Evolutionary conservation across 129 eudicot genomes (phyloP).

Genomic region (Daucus carota): DH1_v3.0 NC_030381.2:19372001-19372500

Average conservation of each 20-base stretch:
- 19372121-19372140: conserved; percentile 65
- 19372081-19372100: conserved; percentile 41
- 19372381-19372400: conserved; percentile 48
- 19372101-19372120: conserved; percentile 52
- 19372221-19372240: conserved; percentile 48
- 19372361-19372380: conserved; percentile 44
- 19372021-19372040: neutral
- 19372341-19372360: conserved; percentile 36
- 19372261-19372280: neutral
- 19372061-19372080: neutral
- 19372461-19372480: conserved; percentile 54
- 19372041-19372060: neutral
- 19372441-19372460: conserved; percentile 33
- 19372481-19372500: conserved; percentile 38
- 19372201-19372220: conserved; percentile 42
- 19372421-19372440: conserved; percentile 35
- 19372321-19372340: conserved; percentile 58
- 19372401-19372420: conserved; percentile 62
- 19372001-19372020: neutral
- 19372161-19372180: conserved; percentile 56
- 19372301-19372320: conserved; percentile 12
- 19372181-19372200: conserved; percentile 52
- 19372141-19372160: conserved; percentile 56
- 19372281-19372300: neutral
- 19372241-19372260: neutral